Conservation (phyloP, 2,329 filamentous ascomycete species). For the Arthrobotrys megalospora region DNA sequence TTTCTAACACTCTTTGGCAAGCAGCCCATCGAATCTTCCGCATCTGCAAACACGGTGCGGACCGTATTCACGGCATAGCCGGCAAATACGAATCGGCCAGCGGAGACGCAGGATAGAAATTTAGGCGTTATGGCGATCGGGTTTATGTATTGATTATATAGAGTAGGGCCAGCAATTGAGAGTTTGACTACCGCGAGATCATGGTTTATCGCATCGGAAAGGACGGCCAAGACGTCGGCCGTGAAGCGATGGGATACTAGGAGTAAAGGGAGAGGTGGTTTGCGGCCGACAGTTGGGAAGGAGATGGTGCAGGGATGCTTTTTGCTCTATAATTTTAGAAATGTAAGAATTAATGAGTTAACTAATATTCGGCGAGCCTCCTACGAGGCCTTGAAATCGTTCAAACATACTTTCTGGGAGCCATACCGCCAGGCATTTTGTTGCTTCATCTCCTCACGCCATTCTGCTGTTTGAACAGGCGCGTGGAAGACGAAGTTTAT, state of each 20-base stretch:
- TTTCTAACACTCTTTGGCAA: neutral
- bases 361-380: too few species aligned
- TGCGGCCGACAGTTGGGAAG: neutral
- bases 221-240: neutral
- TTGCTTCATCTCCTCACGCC: constrained; percentile 21
- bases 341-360: too few species aligned
- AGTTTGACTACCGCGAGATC: neutral
- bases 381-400: too few species aligned
- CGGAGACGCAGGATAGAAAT: neutral
- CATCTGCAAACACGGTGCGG: neutral
- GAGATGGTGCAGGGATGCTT: constrained; percentile 1
- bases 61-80: constrained; percentile 1
- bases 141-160: neutral
- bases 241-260: constrained; percentile 18
- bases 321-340: neutral
- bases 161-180: neutral
- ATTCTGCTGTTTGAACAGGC: constrained; percentile 13
- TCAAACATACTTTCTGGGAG: neutral
- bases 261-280: neutral
- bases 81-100: constrained; percentile 7
- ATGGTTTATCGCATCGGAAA: neutral
- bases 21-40: neutral
- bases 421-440: neutral
- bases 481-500: constrained; percentile 38
- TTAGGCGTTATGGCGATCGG: neutral